Conservation (phyloP, 2,329 filamentous ascomycete genomes). For the Aspergillus quadrilineatus region DNA sequence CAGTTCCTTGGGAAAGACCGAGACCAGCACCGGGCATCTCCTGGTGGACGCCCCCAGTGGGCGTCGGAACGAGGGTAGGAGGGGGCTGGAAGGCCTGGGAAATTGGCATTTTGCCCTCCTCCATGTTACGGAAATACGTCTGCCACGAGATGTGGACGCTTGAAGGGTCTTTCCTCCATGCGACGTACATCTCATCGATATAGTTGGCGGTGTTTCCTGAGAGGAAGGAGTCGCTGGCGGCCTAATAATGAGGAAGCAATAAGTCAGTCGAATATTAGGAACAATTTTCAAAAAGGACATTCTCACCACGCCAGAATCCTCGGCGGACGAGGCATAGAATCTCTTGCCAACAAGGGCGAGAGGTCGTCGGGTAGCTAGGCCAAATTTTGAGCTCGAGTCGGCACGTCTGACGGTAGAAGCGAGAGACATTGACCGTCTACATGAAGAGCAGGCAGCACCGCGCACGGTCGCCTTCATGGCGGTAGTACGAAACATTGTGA, state of each 20-base stretch:
- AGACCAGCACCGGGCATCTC: constrained; percentile 68
- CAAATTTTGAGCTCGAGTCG: constrained; percentile 35
- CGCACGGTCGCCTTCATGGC: constrained; percentile 43
- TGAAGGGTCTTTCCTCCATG: constrained; percentile 90
- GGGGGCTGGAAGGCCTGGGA: constrained; percentile 96
- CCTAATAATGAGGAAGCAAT: constrained; percentile 46
- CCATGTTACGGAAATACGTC: constrained; percentile 99
- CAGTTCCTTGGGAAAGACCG: constrained; percentile 67
- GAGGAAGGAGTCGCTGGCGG: constrained; percentile 93
- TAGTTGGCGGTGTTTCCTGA: constrained; percentile 97
- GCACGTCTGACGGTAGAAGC: constrained; percentile 32
- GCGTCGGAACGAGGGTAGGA: constrained; percentile 81
- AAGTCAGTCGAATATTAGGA: constrained; percentile 20
- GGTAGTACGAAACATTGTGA: constrained; percentile 36
- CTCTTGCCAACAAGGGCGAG: constrained; percentile 49
- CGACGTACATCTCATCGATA: constrained; percentile 99
- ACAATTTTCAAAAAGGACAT: neutral
- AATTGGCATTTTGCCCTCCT: constrained; percentile 95
- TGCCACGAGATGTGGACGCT: constrained; percentile 99
- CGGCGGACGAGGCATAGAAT: constrained; percentile 59
- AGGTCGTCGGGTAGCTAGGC: constrained; percentile 41
- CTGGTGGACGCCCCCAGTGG: constrained; percentile 73
- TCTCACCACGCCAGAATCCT: constrained; percentile 57
- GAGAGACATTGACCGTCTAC: constrained; percentile 35
- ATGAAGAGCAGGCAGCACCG: constrained; percentile 33